Conservation (phyloP, 148 eudicot species). For the Heliamphora exappendiculata region DNA sequence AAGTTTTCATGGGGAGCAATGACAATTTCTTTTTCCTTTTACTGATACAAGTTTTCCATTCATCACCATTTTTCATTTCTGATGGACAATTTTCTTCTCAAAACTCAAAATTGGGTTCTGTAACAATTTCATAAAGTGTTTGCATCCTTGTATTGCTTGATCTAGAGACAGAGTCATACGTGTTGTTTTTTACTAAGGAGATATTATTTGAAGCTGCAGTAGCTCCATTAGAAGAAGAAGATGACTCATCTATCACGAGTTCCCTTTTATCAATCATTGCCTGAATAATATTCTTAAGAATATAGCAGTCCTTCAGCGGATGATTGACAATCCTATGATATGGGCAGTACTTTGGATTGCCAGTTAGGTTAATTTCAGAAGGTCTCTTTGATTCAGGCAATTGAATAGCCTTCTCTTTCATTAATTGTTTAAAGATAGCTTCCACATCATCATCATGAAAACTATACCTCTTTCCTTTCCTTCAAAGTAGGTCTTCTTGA, state of each 20-base stretch:
- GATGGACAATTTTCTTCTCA: too few species aligned
- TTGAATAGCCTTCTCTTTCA: background rate
- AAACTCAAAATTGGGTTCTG: too few species aligned
- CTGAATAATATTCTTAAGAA: background rate
- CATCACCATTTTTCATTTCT: too few species aligned
- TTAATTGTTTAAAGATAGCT: background rate
- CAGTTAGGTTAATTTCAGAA: background rate
- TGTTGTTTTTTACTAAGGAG: too few species aligned
- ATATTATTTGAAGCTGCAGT: background rate
- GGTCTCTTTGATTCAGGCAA: background rate
- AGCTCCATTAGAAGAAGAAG: background rate
- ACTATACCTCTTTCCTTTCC: background rate
- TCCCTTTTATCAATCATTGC: background rate
- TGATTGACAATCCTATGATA: background rate
- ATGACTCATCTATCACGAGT: background rate
- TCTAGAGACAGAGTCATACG: too few species aligned
- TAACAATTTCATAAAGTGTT: too few species aligned
- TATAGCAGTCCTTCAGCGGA: background rate
- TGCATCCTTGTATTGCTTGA: background rate
- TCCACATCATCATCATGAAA: conserved; percentile 1
- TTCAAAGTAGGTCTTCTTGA: background rate
- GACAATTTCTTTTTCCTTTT: background rate
- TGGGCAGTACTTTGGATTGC: background rate
- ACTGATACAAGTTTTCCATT: background rate
- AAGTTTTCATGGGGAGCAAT: background rate